Base-by-base conservation (phyloP, 805 yeast species). In the Osmozyma mogii region DNA sequence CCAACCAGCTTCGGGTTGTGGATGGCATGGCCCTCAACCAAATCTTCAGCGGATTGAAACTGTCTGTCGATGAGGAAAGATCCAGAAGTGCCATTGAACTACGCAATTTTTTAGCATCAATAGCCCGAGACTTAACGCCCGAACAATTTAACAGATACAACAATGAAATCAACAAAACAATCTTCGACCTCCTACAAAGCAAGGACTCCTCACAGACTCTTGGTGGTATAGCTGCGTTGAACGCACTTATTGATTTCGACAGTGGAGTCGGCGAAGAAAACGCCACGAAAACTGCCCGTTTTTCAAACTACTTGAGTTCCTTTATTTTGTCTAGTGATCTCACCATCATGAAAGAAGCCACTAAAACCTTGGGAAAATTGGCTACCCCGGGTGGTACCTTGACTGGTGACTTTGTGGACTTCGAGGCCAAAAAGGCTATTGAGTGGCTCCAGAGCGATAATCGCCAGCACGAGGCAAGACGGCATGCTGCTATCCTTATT, bases 151-250 rank as follows among this genome's bases (percentile, higher is more conserved):
- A 83, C 38, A 59, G 87, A 21, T 84, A 82, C 54, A 84, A 81
- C 52, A 84, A 82, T 50, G 88, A 80, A 35, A 79, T 89, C 38
- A 87, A 89, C 60, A 82, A 84, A 46, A 76, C 81, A 38, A 83
- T 92, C 12, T 87, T 85, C 51, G 95, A 84, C 48, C 65, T 87
- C 30, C 75, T 85, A 28, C 85, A 84, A 44, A 76, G 88, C 4
- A 67, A 76, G 6, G 89, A 82, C 41, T 57, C 77, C 5, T 54
- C 68, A 17, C 87, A 82, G 39, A 78, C 84, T 38, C 65, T 88
- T 21, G 97, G 96, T 12, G 97, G 96, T 24, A 79, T 89, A 18
- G 72, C 85, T 14, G 96, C 96, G 9, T 81, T 89, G 33, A 92
- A 84, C 53, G 77, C 92, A 2, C 68, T 89, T 36, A 83, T 89